Percentiles rank a stretch among this genome's conserved stretches.
Evolutionary conservation across 768 basidiomycete species (phyloP).

Genomic region (Naganishia vaughanmartiniae): DNA sequence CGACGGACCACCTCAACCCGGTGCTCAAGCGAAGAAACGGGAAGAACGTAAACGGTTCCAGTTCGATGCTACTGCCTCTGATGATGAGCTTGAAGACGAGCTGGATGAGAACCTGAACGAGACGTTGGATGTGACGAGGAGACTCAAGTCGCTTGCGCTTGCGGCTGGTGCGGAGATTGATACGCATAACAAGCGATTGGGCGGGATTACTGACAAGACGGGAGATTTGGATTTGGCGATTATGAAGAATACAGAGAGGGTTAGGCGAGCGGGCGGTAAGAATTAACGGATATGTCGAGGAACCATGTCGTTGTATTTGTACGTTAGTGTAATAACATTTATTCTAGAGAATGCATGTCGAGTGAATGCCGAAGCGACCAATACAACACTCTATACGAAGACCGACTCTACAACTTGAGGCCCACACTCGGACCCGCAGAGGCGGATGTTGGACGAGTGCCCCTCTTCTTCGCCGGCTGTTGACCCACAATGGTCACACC

Average conservation of each 20-base stretch:
- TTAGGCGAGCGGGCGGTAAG: constrained; percentile 52
- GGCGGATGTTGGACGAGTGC: constrained; percentile 9
- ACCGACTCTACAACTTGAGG: constrained; percentile 22
- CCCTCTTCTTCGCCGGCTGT: constrained; percentile 34
- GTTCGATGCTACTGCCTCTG: constrained; percentile 83
- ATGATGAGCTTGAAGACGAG: constrained; percentile 93
- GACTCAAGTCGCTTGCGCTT: constrained; percentile 71
- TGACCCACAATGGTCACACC: constrained; percentile 51
- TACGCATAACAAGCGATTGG: constrained; percentile 76
- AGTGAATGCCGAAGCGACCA: too few species aligned
- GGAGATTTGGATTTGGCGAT: constrained; percentile 70
- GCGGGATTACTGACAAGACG: constrained; percentile 74
- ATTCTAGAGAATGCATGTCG: background rate
- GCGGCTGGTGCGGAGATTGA: constrained; percentile 87
- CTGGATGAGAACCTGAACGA: constrained; percentile 87
- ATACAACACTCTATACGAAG: background rate
- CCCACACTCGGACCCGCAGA: constrained; percentile 16
- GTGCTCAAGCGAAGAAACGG: constrained; percentile 61
- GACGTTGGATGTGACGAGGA: constrained; percentile 71
- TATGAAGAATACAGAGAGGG: constrained; percentile 74
- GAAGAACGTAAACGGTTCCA: constrained; percentile 80
- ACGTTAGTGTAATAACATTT: background rate
- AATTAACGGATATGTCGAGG: constrained; percentile 4
- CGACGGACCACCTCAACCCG: constrained; percentile 56
- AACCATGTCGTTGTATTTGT: constrained; percentile 12